Evolutionary conservation across 2,329 filamentous ascomycete species (phyloP), one percentile per base, ranked within the genome.

Genomic region (Leptodontidium sp.): DNA sequence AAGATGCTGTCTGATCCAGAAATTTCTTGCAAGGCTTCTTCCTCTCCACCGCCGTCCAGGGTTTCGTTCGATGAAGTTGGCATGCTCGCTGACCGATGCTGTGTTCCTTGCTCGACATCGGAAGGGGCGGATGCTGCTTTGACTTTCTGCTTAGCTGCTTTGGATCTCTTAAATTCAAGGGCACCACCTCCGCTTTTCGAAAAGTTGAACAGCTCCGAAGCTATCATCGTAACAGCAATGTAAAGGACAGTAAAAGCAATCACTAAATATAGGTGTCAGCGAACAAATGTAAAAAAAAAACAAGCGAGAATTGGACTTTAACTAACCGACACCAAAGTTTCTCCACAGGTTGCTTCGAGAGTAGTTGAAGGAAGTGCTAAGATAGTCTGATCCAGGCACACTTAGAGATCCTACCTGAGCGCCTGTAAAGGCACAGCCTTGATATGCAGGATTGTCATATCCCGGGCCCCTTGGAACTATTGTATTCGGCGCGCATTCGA

Each of bases 161-260:
- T 87, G n/a, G 86, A 88, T 77, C 87, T 90, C 82, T 91, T 93
- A 83, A 93, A 93, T 29, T 92, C 81, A 49, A 93, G 78, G 1
- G 90, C 90, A 63, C 90, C 91, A n/a, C 89, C 90, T 6, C 88
- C 91, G 17, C 82, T 81, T 1, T 82, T 81, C 24, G 85, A 83
- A 75, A 93, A 92, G 17, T 85, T 86, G 73, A 94, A 84, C 0
- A 87, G 73, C 75, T 97, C 93, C 17, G 90, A 89, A 0, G 90
- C 91, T 26, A 91, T 72, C 5, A 91, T 85, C 0, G 92, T 95
- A 38, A 95, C 80, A 12, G 90, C 72, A 14, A 97, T 86, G 76
- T 95, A 97, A 5, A 93, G 84, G 0, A 93, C 83, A 0, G 88
- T 87, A 72, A 93, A 96, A 0, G 90, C 92, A 73, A 94, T 88